Conservation (phyloP, 2,329 filamentous ascomycete genomes). For the Aspergillus intermedius region DNA sequence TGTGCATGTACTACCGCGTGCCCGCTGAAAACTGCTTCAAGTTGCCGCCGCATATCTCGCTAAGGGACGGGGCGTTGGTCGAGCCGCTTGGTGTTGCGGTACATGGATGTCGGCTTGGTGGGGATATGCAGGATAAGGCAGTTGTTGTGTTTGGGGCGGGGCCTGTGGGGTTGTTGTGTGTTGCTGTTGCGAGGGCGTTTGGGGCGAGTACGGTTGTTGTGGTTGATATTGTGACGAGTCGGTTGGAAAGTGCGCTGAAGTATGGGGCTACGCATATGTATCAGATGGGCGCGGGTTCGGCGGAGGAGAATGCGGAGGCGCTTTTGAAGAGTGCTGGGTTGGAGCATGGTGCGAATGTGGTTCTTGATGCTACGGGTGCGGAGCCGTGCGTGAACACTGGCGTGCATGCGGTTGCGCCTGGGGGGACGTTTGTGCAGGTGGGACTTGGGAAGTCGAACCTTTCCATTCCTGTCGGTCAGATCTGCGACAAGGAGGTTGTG, state of each 20-base stretch:
- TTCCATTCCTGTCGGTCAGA: slow-evolving; percentile 59
- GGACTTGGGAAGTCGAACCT: slow-evolving; percentile 82
- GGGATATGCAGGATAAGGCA: slow-evolving; percentile 63
- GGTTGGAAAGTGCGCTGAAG: slow-evolving; percentile 65
- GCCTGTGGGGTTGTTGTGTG: slow-evolving; percentile 76
- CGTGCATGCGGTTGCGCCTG: slow-evolving; percentile 59
- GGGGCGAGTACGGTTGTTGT: slow-evolving; percentile 71
- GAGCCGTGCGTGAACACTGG: slow-evolving; percentile 67
- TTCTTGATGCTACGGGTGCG: slow-evolving; percentile 70
- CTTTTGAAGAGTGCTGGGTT: slow-evolving; percentile 57
- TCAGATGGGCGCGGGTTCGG: slow-evolving; percentile 54
- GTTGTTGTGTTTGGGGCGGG: slow-evolving; percentile 79
- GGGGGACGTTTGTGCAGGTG: slow-evolving; percentile 70
- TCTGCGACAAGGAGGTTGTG: slow-evolving; percentile 80
- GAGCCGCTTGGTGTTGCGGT: slow-evolving; percentile 81
- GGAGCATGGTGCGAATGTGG: slow-evolving; percentile 59
- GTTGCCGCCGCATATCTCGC: slow-evolving; percentile 52
- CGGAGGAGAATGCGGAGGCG: slow-evolving; percentile 64
- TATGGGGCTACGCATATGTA: slow-evolving; percentile 50
- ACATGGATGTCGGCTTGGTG: slow-evolving; percentile 68
- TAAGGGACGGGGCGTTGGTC: slow-evolving; percentile 79
- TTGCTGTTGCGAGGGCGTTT: slow-evolving; percentile 71
- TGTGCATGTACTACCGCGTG: slow-evolving; percentile 73
- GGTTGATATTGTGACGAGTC: slow-evolving; percentile 61
- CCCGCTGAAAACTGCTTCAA: slow-evolving; percentile 85